phyloP scores from a whole-genome alignment of 345 rosid genomes.

The Capsella bursapastoris region DNA sequence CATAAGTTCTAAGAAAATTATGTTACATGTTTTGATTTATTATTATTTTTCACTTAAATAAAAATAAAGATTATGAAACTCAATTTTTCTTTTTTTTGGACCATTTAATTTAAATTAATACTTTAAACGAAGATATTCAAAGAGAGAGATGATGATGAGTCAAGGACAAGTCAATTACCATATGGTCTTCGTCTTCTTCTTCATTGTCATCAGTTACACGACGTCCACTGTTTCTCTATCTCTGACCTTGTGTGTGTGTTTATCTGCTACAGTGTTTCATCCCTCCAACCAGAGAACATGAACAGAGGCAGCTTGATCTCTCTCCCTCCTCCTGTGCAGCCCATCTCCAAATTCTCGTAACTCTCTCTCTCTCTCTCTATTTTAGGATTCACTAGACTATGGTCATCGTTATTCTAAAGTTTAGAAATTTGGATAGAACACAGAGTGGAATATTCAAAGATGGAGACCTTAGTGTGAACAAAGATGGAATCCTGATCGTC shows the following conservation, averaged over 20 bases:
- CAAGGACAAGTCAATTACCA: conserved; percentile 40
- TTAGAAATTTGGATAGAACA: conserved; percentile 52
- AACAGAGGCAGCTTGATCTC: conserved; percentile 59
- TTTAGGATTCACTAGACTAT: background rate
- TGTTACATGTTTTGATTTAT: no score
- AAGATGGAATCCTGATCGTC: conserved; percentile 81
- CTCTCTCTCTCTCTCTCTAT: conserved; percentile 48
- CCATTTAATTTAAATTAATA: no score
- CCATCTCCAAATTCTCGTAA: conserved; percentile 77
- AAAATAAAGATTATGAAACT: no score
- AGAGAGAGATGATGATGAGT: conserved; percentile 11
- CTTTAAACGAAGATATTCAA: background rate
- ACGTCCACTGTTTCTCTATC: conserved; percentile 27
- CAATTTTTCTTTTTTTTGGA: no score
- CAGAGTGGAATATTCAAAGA: conserved; percentile 86
- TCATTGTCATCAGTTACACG: conserved; percentile 27
- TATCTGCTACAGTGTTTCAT: conserved; percentile 19
- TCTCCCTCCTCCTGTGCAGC: conserved; percentile 65
- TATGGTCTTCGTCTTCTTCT: conserved; percentile 38
- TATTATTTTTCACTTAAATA: no score
- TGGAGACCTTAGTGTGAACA: conserved; percentile 92
- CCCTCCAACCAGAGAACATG: conserved; percentile 45
- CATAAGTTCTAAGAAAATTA: no score
- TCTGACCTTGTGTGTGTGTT: background rate
- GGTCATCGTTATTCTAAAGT: conserved; percentile 7